Evolutionary conservation across 129 eudicot genomes (phyloP), one percentile per base, ranked within the genome.

Genomic region (Helichrysum umbraculigerum): DNA sequence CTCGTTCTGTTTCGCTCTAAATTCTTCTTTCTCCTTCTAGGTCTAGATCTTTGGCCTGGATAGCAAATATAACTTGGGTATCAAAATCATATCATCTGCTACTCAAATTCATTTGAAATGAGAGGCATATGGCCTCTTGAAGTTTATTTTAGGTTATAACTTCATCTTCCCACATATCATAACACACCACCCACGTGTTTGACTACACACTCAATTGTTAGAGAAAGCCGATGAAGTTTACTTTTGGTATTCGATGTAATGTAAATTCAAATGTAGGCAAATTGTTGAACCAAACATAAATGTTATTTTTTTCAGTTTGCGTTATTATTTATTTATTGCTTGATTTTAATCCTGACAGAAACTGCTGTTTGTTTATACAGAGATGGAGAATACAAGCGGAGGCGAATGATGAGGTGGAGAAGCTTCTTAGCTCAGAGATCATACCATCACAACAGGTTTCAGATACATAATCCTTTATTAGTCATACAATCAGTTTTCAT

Each of bases 401-500:
- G 82, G 99, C 97, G 56, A 95, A 91, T 61, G 99, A 95, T 83
- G 99, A 95, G 82, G 92, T 88, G 74, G 99, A 95, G 78, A 86
- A 94, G 76, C 97, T 95, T 67, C 88, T 95, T 1, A 95, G 91
- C 68, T 77, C 92, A 11, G 84, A 80, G 70, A 91, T 73, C 65
- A 78, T 78, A 52, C 81, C 86, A 15, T 52, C 85, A 12, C 90
- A 88, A 83, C 91, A 83, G 77, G 60, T 72, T 75, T 57, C 66
- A 51, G 88, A 85, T 71, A 37, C 78, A 74, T 85, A 82, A 73
- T 66, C 32, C 65, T 54, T 73, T 44, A 58, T 32, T 76, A 56
- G 41, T 30, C 59, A 51, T 8, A 61, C 68, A 58, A 76, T 51
- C 68, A 0, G 50, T 39, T 34, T 47, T 61, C 22, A 9, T 74